Conservation (phyloP, 164 flowering plant genomes). For the Chimonanthus praecox region DNA sequence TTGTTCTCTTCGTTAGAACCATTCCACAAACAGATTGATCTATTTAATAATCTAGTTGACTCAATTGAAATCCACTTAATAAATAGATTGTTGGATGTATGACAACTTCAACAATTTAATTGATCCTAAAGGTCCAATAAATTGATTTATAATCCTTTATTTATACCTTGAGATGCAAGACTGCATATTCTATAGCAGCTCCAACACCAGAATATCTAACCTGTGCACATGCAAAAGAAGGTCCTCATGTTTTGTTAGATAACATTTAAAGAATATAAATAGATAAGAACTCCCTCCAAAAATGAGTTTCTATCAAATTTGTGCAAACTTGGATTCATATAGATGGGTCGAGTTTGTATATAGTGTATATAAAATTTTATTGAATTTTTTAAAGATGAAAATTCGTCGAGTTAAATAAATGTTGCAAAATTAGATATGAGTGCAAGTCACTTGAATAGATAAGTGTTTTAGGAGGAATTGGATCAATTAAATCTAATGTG, state of each 20-base stretch:
- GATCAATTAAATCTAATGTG: too few relatives aligned
- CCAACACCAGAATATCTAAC: constrained; percentile 51
- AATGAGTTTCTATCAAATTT: neutral
- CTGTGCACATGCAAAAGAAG: constrained; percentile 24
- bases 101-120: neutral
- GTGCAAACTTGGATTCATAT: too few relatives aligned
- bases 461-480: too few relatives aligned
- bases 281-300: neutral
- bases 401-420: too few relatives aligned
- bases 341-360: too few relatives aligned
- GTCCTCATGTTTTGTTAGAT: neutral
- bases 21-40: neutral
- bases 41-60: too few relatives aligned
- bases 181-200: constrained; percentile 67
- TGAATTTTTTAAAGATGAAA: too few relatives aligned
- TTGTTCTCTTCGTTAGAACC: neutral
- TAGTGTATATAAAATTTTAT: too few relatives aligned
- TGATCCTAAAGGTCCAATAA: too few relatives aligned
- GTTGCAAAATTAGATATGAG: too few relatives aligned
- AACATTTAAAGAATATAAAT: neutral
- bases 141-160: too few relatives aligned
- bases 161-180: constrained; percentile 50
- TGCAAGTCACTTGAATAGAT: too few relatives aligned
- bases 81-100: neutral
- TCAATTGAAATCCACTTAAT: neutral